These are phyloP conservation scores for Pythium aquatile DNA, from an alignment of 352 stramenopile genomes.

Conservation along the genomic window DNA sequence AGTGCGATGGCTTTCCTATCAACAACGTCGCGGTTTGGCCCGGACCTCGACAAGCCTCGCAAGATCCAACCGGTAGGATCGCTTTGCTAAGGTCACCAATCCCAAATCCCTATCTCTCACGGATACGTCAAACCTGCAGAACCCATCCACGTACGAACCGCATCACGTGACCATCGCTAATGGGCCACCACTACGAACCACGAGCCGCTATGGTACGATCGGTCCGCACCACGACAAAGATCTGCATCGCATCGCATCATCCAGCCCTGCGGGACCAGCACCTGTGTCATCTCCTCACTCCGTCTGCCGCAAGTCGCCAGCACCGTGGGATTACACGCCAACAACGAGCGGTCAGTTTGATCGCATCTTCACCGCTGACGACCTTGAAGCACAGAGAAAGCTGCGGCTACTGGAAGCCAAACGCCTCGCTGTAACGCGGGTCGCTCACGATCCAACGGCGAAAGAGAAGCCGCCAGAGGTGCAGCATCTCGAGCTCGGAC, in stretches of 20 bases:
- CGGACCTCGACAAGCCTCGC: constrained; percentile 36
- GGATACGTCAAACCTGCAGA: constrained; percentile 18
- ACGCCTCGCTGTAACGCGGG: not conserved
- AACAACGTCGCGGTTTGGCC: constrained; percentile 44
- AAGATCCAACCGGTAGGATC: constrained; percentile 41
- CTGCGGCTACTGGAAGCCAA: constrained; percentile 5
- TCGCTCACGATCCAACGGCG: not conserved
- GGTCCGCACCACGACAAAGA: constrained; percentile 30
- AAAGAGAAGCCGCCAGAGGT: constrained; percentile 9
- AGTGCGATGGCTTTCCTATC: constrained; percentile 49
- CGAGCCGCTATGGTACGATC: constrained; percentile 40
- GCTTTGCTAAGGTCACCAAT: too few species aligned
- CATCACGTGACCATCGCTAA: constrained; percentile 20
- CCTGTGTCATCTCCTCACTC: constrained; percentile 10
- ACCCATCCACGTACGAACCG: constrained; percentile 45
- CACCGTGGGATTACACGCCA: constrained; percentile 42
- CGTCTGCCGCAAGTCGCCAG: constrained; percentile 20
- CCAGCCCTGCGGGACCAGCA: constrained; percentile 11
- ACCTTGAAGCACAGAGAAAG: constrained; percentile 27
- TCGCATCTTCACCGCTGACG: constrained; percentile 38
- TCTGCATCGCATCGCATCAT: constrained; percentile 4
- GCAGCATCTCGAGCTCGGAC: constrained; percentile 38
- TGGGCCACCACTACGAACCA: constrained; percentile 5
- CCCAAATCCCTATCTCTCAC: too few species aligned
- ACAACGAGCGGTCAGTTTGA: constrained; percentile 40